Percentiles rank a stretch among this genome's conserved stretches.
These are phyloP conservation scores for Russula vinacea DNA, from an alignment of 768 basidiomycete species.

Conservation along the genomic window DNA sequence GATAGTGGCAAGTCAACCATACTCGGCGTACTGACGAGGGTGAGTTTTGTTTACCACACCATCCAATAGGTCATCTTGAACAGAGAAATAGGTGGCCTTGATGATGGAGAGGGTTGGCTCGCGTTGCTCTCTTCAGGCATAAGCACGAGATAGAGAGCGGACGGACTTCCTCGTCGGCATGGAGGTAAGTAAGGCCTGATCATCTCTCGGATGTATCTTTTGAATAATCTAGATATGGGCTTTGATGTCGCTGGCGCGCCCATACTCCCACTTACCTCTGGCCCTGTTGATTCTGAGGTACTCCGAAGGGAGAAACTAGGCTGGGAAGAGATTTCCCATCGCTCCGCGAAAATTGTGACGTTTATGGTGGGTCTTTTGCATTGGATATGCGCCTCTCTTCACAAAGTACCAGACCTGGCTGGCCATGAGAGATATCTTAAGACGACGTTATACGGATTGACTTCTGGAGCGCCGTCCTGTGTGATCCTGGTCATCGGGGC, in stretches of 20 bases:
- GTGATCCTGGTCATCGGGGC: constrained; percentile 92
- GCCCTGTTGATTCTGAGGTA: constrained; percentile 57
- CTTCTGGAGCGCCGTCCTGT: constrained; percentile 90
- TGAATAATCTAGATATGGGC: constrained; percentile 67
- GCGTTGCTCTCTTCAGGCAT: constrained; percentile 89
- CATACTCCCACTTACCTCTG: constrained; percentile 65
- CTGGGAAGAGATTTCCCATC: constrained; percentile 92
- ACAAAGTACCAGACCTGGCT: constrained; percentile 64
- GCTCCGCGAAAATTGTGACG: constrained; percentile 88
- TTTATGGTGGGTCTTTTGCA: constrained; percentile 59
- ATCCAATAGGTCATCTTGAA: constrained; percentile 31
- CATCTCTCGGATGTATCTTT: neutral
- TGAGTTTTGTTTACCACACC: constrained; percentile 34
- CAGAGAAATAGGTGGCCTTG: constrained; percentile 54
- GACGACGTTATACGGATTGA: constrained; percentile 93
- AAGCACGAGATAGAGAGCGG: constrained; percentile 98
- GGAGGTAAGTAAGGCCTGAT: constrained; percentile 59
- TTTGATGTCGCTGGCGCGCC: constrained; percentile 75
- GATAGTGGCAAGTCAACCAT: constrained; percentile 94
- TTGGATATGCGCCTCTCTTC: neutral
- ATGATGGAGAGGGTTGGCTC: constrained; percentile 77
- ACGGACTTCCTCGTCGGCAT: constrained; percentile 94
- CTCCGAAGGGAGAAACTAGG: constrained; percentile 81
- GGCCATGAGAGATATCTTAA: constrained; percentile 92
- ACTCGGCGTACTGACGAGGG: constrained; percentile 93